Evolutionary conservation across 2,329 filamentous ascomycete genomes (phyloP), one percentile per base, ranked within the genome.

Genomic region (Phaeophleospora eucalypticola): DNA sequence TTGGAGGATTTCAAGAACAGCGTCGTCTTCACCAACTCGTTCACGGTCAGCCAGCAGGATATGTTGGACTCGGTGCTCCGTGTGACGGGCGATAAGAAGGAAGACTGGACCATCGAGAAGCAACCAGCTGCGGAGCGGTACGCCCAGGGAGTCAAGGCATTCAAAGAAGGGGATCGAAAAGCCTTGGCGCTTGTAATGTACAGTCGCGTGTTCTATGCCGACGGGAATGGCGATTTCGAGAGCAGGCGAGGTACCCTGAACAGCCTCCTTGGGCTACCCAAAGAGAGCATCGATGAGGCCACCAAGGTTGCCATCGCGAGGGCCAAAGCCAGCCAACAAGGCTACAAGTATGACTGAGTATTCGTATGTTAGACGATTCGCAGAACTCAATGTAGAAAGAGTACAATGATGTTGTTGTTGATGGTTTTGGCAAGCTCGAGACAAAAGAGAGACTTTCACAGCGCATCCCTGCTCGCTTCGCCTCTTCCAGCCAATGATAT

Each of bases 61-160:
- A 86, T 87, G 70, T 72, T 87, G 44, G 75, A 77, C 33, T 76
- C 74, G n/a, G 65, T 83, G 10, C 72, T 82, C 57, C 75, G 77
- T 0, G 81, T 82, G 3, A 77, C 78, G 0, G 75, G 75, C 0
- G 80, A 76, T 0, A 76, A 67, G 1, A 77, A 82, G 33, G 65
- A 63, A 0, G 82, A 86, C 57, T 87, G 83, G 83, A 72, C 60
- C 2, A 73, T 87, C 45, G 68, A 59, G 1, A 64, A 73, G 6
- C 74, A 82, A 63, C 55, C 62, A 0, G 65, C 69, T 1, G 52
- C 67, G 34, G 64, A 78, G 60, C 72, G 81, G 17, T 79, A 72
- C 51, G 62, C 68, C 42, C 69, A 75, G 1, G 81, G 73, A 0
- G 51, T 71, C 46, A 70, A 71, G 43, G 61, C 62, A 16, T 39